Conservation (phyloP, 2,329 filamentous ascomycete genomes). For the Teratosphaeria zuluensis region DNA sequence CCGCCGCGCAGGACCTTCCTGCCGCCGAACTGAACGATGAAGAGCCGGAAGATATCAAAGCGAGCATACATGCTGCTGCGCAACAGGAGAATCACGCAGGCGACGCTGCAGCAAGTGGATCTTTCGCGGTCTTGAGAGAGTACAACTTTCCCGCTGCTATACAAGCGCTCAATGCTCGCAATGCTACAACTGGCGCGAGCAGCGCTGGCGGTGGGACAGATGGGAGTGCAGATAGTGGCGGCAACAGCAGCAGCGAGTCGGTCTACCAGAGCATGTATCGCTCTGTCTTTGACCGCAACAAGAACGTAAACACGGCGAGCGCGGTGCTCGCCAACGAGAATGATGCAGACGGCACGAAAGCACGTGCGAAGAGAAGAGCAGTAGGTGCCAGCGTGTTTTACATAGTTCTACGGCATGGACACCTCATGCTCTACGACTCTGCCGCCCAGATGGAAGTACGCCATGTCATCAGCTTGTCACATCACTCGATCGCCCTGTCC, state of each 20-base stretch:
- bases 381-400: constrained; percentile 21
- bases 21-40: not conserved
- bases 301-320: constrained; percentile 26
- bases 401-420: constrained; percentile 60
- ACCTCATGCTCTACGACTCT: constrained; percentile 96
- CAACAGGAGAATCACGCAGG: constrained; percentile 4
- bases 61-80: not conserved
- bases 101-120: constrained; percentile 19
- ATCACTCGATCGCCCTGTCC: constrained; percentile 78
- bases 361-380: constrained; percentile 7
- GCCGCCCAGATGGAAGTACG: constrained; percentile 90
- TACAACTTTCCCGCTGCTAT: constrained; percentile 24
- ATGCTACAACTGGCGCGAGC: not conserved
- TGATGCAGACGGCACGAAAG: not conserved
- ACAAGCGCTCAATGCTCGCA: constrained; percentile 15
- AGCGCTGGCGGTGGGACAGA: constrained; percentile 1
- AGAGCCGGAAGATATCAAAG: not conserved
- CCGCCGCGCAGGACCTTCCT: not conserved
- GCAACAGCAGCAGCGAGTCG: constrained; percentile 47
- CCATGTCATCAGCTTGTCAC: constrained; percentile 85
- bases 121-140: constrained; percentile 23
- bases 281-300: constrained; percentile 80
- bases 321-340: constrained; percentile 14
- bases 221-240: constrained; percentile 5
- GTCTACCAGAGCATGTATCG: constrained; percentile 98